Conservation (phyloP, 2,329 filamentous ascomycete species). For the Penicillium sp. region DNA sequence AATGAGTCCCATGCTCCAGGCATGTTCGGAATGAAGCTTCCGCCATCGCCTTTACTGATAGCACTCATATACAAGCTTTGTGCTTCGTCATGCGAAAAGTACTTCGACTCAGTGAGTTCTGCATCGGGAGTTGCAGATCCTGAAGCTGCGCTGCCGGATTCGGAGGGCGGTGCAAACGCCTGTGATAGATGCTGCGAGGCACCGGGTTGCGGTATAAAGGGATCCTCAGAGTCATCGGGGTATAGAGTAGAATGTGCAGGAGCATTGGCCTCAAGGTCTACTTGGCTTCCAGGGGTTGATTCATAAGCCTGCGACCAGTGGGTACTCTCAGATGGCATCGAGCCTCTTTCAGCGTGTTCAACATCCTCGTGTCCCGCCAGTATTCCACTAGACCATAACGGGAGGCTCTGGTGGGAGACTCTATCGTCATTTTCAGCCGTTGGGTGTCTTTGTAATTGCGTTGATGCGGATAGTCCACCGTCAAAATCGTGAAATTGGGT, state of each 20-base stretch:
- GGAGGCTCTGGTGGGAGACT: conserved; percentile 15
- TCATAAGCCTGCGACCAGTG: background rate
- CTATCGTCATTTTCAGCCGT: conserved; percentile 15
- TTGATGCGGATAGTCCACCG: conserved; percentile 22
- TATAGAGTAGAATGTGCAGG: background rate
- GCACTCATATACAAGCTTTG: conserved; percentile 54
- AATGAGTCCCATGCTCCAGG: conserved; percentile 43
- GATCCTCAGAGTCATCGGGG: conserved; percentile 2
- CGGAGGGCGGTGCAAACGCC: conserved; percentile 19
- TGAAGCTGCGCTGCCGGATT: conserved; percentile 24
- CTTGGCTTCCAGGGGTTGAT: conserved; percentile 4
- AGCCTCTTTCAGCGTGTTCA: background rate
- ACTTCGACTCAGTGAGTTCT: conserved; percentile 44
- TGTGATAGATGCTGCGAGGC: conserved; percentile 7
- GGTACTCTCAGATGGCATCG: background rate
- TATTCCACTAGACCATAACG: conserved; percentile 9
- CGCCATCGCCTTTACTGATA: conserved; percentile 43
- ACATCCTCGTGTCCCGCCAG: conserved; percentile 1
- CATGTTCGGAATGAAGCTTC: conserved; percentile 33
- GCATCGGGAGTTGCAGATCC: conserved; percentile 24
- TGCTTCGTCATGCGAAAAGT: conserved; percentile 49
- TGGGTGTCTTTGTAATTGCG: conserved; percentile 9
- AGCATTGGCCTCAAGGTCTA: conserved; percentile 1
- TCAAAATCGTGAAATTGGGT: conserved; percentile 34
- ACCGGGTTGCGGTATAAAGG: conserved; percentile 1